A percentile compares a stretch with the other conserved stretches of the same genome.
Conservation (phyloP, 345 rosid genomes). For the Barbarea vulgaris region DNA sequence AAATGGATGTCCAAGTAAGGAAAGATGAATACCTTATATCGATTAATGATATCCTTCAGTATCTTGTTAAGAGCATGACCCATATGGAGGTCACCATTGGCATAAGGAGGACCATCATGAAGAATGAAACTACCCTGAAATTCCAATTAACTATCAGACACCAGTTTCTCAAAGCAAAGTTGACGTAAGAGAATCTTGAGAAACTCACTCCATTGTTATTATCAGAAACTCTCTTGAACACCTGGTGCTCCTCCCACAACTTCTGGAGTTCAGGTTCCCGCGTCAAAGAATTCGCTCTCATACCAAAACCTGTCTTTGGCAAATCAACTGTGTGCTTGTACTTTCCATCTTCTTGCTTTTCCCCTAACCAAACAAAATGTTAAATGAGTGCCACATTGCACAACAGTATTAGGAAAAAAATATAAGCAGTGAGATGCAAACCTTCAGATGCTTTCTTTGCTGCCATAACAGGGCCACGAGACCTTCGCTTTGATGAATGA, state of each 20-base stretch:
- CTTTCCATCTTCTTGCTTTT: conserved; percentile 82
- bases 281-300: conserved; percentile 85
- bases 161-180: conserved; percentile 24
- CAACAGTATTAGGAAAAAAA: conserved; percentile 11
- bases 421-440: conserved; percentile 27
- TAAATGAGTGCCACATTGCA: conserved; percentile 5
- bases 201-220: conserved; percentile 77
- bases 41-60: conserved; percentile 91
- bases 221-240: conserved; percentile 72
- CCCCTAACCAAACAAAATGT: conserved; percentile 52
- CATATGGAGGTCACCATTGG: conserved; percentile 91
- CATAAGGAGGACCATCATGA: conserved; percentile 98
- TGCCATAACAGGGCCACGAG: conserved; percentile 94
- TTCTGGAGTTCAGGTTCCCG: conserved; percentile 97
- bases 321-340: conserved; percentile 91
- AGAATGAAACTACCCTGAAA: conserved; percentile 80
- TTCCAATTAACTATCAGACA: conserved; percentile 43
- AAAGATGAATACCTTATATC: conserved; percentile 67
- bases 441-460: conserved; percentile 83
- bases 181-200: conserved; percentile 19
- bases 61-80: conserved; percentile 98
- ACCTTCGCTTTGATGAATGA: conserved; percentile 72
- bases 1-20: conserved; percentile 11
- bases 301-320: conserved; percentile 82
- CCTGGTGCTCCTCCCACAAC: conserved; percentile 82